Percentiles rank a stretch among this genome's conserved stretches.
Conservation (phyloP, 1,139 yeast species). For the Yarrowia galli region DNA sequence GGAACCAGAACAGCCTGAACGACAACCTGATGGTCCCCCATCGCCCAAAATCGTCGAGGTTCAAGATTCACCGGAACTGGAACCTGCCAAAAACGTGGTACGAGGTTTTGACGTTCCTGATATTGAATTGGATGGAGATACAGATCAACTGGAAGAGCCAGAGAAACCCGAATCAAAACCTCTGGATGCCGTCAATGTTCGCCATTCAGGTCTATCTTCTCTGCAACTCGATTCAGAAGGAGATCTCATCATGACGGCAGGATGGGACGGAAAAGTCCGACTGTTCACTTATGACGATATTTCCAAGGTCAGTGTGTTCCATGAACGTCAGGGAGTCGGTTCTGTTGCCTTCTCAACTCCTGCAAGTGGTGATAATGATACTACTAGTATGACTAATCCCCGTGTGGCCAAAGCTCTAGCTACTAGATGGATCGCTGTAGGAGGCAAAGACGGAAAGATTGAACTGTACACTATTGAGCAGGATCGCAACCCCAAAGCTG, state of each 20-base stretch:
- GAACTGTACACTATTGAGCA: conserved; percentile 44
- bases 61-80: conserved; percentile 3
- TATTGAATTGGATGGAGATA: not conserved
- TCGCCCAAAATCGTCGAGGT: conserved; percentile 21
- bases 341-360: conserved; percentile 44
- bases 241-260: conserved; percentile 49
- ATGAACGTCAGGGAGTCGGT: conserved; percentile 47
- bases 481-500: not conserved
- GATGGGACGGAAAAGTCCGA: conserved; percentile 55
- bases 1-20: not conserved
- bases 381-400: not conserved
- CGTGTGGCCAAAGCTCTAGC: not conserved
- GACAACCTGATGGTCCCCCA: not conserved
- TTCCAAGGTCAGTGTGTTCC: conserved; percentile 48
- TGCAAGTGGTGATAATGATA: not conserved
- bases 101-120: conserved; percentile 23
- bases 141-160: not conserved
- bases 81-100: conserved; percentile 28
- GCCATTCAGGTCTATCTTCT: conserved; percentile 49
- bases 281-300: conserved; percentile 45
- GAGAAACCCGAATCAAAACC: conserved; percentile 20
- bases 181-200: conserved; percentile 41
- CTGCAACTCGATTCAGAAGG: conserved; percentile 48
- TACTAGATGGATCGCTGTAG: conserved; percentile 51
- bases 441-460: conserved; percentile 53